Evolutionary conservation across 169 alveolate species (phyloP), one percentile per base, ranked within the genome.

Genomic region (Perkinsus olseni): DNA sequence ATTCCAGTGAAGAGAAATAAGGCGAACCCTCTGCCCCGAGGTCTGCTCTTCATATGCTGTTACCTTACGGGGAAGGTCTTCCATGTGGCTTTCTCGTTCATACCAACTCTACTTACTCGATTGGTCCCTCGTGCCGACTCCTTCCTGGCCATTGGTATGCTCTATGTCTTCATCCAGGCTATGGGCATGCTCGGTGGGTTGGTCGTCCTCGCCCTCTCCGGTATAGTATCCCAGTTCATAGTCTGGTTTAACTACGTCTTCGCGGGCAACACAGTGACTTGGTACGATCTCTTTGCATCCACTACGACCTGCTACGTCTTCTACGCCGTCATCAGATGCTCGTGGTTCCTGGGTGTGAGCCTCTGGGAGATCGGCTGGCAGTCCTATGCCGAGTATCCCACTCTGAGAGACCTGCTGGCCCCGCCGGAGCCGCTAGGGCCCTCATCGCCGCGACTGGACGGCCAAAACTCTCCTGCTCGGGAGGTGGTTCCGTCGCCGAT

Each of bases 141-240:
- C 82, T 28, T 62, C 82, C 82, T 62, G 8, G 82, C 82, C 17
- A 62, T 62, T 62, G 82, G 82, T 62, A 62, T 62, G 82, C 82
- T 62, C 13, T 62, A 62, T 24, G 82, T 62, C 82, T 62, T 62
- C 82, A 62, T 62, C 1, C 82, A 62, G 82, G 82, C 82, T 62
- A 62, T 62, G 82, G 82, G 82, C 34, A 62, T 62, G 82, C 82
- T 62, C 82, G 82, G 82, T 62, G 82, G 82, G 82, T 28, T 62
- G 34, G 82, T 62, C 82, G 82, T 62, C 82, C 82, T 62, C 82
- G 82, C 82, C 34, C 31, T 62, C 13, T 62, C 82, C 31, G 82
- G 82, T 62, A 62, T 62, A 13, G 82, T 62, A 28, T 13, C 82
- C 28, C 82, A 62, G 82, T 62, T 62, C 31, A 62, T 62, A 21